A percentile compares a stretch with the other conserved stretches of the same genome.
phyloP scores from a whole-genome alignment of 208 protist genomes.

The Zelonia costaricensis region DNA sequence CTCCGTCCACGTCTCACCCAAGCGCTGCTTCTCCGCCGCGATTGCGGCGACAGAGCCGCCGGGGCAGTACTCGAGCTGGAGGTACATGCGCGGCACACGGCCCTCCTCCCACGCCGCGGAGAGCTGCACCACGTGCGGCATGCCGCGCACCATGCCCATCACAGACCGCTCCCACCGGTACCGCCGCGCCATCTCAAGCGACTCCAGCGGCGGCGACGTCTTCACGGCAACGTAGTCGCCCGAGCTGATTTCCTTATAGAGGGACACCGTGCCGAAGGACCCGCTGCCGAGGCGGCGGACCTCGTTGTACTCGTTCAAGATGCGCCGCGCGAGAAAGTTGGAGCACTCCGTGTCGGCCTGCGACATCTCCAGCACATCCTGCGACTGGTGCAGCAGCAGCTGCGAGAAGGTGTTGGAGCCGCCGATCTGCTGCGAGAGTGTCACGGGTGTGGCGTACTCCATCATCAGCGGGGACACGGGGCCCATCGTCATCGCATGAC shows the following conservation, averaged over 20 bases:
- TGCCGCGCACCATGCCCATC: conserved; percentile 52
- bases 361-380: conserved; percentile 66
- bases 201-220: conserved; percentile 49
- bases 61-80: conserved; percentile 87
- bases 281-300: conserved; percentile 75
- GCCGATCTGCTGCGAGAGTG: conserved; percentile 32
- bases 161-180: conserved; percentile 69
- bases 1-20: conserved; percentile 62
- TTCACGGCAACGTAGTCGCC: conserved; percentile 81
- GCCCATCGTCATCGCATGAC: background rate
- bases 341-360: conserved; percentile 83
- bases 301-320: conserved; percentile 83
- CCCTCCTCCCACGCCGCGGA: conserved; percentile 79
- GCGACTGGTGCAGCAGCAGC: conserved; percentile 42
- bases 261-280: conserved; percentile 71
- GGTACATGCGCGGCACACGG: conserved; percentile 63
- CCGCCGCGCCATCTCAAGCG: conserved; percentile 38
- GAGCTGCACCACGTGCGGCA: conserved; percentile 84
- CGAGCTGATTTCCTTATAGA: conserved; percentile 79
- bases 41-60: conserved; percentile 71
- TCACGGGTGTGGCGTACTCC: conserved; percentile 35
- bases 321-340: conserved; percentile 64
- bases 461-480: conserved; percentile 27
- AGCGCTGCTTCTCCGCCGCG: conserved; percentile 45
- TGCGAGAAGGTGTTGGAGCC: conserved; percentile 29